Evolutionary conservation across 1,284 basidiomycete species (phyloP), one percentile per base, ranked within the genome.

Genomic region (Apiotrichum veenhuisii): DNA sequence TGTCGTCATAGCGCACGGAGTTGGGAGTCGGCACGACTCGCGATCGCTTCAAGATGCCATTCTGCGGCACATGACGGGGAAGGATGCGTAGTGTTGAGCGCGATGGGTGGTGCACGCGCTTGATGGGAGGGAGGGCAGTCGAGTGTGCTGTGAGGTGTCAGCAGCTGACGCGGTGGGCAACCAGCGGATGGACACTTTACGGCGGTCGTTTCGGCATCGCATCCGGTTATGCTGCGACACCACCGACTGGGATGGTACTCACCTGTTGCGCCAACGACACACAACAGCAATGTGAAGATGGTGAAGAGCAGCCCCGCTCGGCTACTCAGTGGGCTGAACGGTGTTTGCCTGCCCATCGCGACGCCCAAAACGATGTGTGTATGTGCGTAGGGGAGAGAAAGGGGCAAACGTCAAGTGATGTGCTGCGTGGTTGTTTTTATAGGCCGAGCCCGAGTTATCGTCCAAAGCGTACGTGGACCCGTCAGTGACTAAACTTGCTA

Each of bases 51-150:
- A 30, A 40, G 30, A 51, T 54, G 26, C 52, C 52, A 15, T 34
- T 34, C 52, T 22, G 14, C 5, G 50, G 63, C 54, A 64, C 71
- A 20, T 27, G 36, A 64, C 85, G 81, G 26, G 87, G 86, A 37
- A 88, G 77, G 57, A 89, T 87, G 23, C 66, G 61, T 7, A 75
- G 50, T 8, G 61, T 55, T 1, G 67, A 64, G 1, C 63, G 51
- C 11, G 60, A 45, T 3, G 72, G 71, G 37, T 66, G 62, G 45
- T 71, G 68, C 12, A 75, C 47, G 14, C 72, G 63, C 30, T 64
- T 58, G 0, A 76, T 57, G 11, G 72, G 73, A 36, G 72, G 68
- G 25, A 71, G 70, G 30, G 63, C 68, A 0, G 66, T 57, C 52
- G 71, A 72, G 22, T 68, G 72, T 10, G 71, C 73, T 75, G 61